phyloP scores from a whole-genome alignment of 2,329 filamentous ascomycete genomes.

The Verticillium tricorpus region DNA sequence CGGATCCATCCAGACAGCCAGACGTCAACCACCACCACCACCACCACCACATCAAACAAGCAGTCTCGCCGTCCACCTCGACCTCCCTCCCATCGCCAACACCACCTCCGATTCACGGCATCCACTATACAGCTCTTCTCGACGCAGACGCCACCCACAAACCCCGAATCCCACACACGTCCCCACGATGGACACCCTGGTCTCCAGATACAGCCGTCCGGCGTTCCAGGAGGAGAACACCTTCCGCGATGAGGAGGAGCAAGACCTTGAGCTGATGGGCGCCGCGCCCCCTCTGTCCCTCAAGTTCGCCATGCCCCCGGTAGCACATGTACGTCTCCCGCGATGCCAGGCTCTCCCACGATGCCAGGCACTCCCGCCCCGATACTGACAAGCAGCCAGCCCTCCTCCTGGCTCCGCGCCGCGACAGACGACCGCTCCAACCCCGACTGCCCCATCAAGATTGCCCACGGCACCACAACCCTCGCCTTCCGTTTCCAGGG shows the following conservation, averaged over 20 bases:
- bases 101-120: background rate
- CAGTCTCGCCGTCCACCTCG: background rate
- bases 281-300: constrained; percentile 65
- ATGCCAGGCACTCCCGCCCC: background rate
- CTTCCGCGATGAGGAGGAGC: constrained; percentile 50
- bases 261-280: constrained; percentile 67
- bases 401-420: constrained; percentile 90
- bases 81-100: background rate
- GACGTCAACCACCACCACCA: constrained; percentile 17
- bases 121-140: background rate
- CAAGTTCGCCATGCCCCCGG: constrained; percentile 91
- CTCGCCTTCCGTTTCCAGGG: constrained; percentile 97
- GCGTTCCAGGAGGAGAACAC: constrained; percentile 67
- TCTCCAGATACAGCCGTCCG: constrained; percentile 84
- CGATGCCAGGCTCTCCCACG: constrained; percentile 9
- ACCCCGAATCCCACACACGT: constrained; percentile 15
- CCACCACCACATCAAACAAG: constrained; percentile 13
- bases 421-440: constrained; percentile 97
- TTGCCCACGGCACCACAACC: constrained; percentile 97
- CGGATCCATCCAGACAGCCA: constrained; percentile 3
- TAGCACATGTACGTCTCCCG: constrained; percentile 68
- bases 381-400: constrained; percentile 42
- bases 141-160: background rate
- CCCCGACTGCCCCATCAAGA: constrained; percentile 97
- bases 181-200: constrained; percentile 77